A percentile compares a stretch with the other conserved stretches of the same genome.
phyloP scores from a whole-genome alignment of 1,284 basidiomycete genomes.

The Rhodotorula sp. region DNA sequence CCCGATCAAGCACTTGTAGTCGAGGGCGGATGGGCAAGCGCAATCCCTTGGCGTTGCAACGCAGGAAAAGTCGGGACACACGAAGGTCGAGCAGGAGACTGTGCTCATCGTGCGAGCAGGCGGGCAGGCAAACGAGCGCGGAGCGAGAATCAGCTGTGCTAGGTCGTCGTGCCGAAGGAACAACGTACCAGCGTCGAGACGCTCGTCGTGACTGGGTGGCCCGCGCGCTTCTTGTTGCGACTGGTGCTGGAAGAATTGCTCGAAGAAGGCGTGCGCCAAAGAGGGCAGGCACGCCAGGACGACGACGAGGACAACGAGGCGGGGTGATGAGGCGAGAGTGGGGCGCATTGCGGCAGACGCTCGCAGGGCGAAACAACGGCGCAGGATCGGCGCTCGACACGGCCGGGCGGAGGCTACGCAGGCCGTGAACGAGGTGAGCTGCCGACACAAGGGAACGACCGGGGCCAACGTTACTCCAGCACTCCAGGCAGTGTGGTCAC shows the following conservation, averaged over 20 bases:
- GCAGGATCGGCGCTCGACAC: too few species aligned
- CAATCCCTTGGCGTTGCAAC: conserved; percentile 8
- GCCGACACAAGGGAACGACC: too few species aligned
- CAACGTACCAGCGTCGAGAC: conserved; percentile 6
- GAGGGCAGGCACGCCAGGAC: conserved; percentile 3
- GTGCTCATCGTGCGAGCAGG: neutral
- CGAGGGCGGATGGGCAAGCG: conserved; percentile 54
- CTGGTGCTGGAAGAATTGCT: conserved; percentile 25
- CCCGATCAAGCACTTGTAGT: conserved; percentile 82
- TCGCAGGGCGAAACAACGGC: too few species aligned
- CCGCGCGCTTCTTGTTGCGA: neutral
- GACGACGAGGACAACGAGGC: conserved; percentile 4
- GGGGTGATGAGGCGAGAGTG: neutral
- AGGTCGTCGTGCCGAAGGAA: neutral
- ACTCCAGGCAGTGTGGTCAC: too few species aligned
- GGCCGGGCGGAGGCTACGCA: too few species aligned
- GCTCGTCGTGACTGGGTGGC: neutral
- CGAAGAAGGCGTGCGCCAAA: conserved; percentile 20
- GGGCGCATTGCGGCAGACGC: neutral
- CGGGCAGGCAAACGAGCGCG: too few species aligned
- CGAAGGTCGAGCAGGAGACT: conserved; percentile 16
- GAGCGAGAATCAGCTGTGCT: too few species aligned
- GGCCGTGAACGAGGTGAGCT: too few species aligned
- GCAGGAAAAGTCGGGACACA: conserved; percentile 25
- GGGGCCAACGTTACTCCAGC: too few species aligned